phyloP scores from a whole-genome alignment of 2,329 filamentous ascomycete genomes.

The Coleophoma cylindrospora region DNA sequence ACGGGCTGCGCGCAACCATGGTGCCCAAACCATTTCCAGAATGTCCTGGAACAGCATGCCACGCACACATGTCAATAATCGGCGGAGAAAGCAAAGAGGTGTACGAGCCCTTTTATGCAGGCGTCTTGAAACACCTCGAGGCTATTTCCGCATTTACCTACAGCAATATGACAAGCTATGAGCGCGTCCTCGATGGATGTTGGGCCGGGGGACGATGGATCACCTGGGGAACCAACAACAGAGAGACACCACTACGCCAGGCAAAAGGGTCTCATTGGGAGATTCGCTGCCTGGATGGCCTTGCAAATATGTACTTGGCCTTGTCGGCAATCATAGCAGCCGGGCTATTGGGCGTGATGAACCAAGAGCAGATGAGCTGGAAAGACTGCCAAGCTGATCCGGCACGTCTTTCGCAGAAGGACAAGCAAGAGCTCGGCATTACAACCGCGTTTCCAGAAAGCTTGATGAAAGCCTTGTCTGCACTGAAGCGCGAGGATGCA shows the following conservation, averaged over 20 bases:
- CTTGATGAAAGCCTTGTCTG: slow-evolving; percentile 48
- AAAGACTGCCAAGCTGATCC: slow-evolving; percentile 53
- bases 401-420: slow-evolving; percentile 37
- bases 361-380: slow-evolving; percentile 37
- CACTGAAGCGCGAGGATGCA: slow-evolving; percentile 39
- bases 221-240: slow-evolving; percentile 77
- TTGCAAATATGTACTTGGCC: slow-evolving; percentile 74
- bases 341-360: slow-evolving; percentile 50
- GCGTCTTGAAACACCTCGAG: slow-evolving; percentile 60
- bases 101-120: slow-evolving; percentile 67
- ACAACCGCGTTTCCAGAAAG: slow-evolving; percentile 45
- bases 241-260: slow-evolving; percentile 68
- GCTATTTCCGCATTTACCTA: slow-evolving; percentile 67
- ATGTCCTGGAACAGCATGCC: slow-evolving; percentile 59
- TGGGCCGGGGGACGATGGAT: slow-evolving; percentile 80
- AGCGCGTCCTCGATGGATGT: slow-evolving; percentile 59
- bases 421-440: slow-evolving; percentile 49
- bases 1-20: slow-evolving; percentile 64
- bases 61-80: slow-evolving; percentile 63
- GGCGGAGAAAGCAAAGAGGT: slow-evolving; percentile 27
- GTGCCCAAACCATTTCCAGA: slow-evolving; percentile 63
- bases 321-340: slow-evolving; percentile 55
- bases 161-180: slow-evolving; percentile 62
- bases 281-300: slow-evolving; percentile 70
- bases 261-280: slow-evolving; percentile 69